Evolutionary conservation across 1,284 basidiomycete species (phyloP), one percentile per base, ranked within the genome.

Genomic region (Ceratobasidium sp.): DNA sequence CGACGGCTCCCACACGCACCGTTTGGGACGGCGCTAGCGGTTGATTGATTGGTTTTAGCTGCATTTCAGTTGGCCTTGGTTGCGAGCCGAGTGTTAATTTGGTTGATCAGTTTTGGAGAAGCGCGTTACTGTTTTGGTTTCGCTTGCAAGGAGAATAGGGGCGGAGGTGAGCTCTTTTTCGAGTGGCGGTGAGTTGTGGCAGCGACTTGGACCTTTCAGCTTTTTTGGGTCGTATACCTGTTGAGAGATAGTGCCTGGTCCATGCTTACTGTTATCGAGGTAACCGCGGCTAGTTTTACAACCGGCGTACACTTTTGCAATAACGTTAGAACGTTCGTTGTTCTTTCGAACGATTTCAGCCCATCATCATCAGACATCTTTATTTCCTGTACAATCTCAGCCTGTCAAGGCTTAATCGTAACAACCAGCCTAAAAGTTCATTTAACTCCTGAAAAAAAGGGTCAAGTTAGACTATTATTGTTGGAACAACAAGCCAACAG

Each of bases 11-110:
- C 60, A 41, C 33, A 19, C 19, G 31, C 29, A 47, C 60, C 4
- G 17, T 24, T 63, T 63, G 15, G 60, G 59, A 24, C 33, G 29
- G 27, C 33, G 53, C 54, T 17, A 14, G 15, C 51, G 22, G n/a
- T 29, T 63, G 60, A 63, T 63, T 63, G 60, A 63, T 63, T 63
- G 29, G n/a, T 63, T 47, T 14, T 4, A 29, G 27, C 7, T 36
- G 24, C 36, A 41, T 41, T 41, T 41, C 36, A 41, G 36, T 41
- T 41, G 36, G 36, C 36, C n/a, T n/a, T n/a, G n/a, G n/a, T n/a
- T 48, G 60, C 45, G 44, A n/a, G 15, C 22, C 14, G 45, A 27
- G 17, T 24, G 41, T 22, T 48, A 48, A 63, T 48, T 63, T 47
- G 60, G 45, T 63, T 63, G 44, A 48, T 63, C 14, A 41, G 6